Conservation (phyloP, 1,284 basidiomycete species). For the Cryptococcus floricola region DNA sequence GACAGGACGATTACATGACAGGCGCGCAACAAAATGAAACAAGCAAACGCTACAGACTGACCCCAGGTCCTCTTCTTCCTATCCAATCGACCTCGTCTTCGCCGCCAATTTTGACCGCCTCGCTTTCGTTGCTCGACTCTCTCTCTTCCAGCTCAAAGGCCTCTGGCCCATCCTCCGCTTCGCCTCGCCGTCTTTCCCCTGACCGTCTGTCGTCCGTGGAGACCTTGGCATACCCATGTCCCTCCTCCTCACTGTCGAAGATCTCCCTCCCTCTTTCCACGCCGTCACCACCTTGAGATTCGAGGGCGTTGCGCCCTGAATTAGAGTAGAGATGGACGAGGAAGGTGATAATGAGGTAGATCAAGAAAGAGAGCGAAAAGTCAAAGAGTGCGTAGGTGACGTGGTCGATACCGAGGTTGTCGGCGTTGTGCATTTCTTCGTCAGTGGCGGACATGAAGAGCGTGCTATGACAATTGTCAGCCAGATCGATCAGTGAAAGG, state of each 20-base stretch:
- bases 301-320: slow-evolving; percentile 59
- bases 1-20: not conserved
- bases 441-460: slow-evolving; percentile 89
- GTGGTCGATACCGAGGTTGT: slow-evolving; percentile 71
- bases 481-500: slow-evolving; percentile 46
- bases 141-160: slow-evolving; percentile 40
- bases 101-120: slow-evolving; percentile 33
- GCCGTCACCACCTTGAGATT: not conserved
- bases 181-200: no score
- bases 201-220: slow-evolving; percentile 2
- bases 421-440: slow-evolving; percentile 70
- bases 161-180: slow-evolving; percentile 32
- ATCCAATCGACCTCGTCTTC: slow-evolving; percentile 37
- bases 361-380: slow-evolving; percentile 70
- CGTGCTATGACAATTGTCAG: slow-evolving; percentile 62
- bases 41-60: not conserved
- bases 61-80: slow-evolving; percentile 1
- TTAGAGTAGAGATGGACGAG: slow-evolving; percentile 60
- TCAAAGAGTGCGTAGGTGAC: slow-evolving; percentile 76
- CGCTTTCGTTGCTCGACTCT: slow-evolving; percentile 23
- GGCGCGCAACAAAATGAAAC: not conserved
- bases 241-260: slow-evolving; percentile 7
- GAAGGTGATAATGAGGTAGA: slow-evolving; percentile 66
- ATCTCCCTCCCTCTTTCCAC: not conserved
- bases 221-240: slow-evolving; percentile 34